Evolutionary conservation across 2,329 filamentous ascomycete species (phyloP).

Genomic region (Metarhizium sp.): DNA sequence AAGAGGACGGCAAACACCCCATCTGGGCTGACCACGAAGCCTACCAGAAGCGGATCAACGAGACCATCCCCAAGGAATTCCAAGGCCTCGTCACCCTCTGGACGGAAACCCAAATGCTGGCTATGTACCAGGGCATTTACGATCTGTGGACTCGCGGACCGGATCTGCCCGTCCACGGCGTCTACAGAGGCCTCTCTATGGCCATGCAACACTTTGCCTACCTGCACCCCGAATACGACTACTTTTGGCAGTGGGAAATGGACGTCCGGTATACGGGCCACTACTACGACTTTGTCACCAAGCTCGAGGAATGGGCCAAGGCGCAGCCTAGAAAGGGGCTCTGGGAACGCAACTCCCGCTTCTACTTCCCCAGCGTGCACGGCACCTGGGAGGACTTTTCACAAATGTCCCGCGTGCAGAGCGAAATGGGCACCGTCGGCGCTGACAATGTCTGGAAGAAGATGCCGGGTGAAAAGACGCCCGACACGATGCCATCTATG

Average conservation of each 20-base stretch:
- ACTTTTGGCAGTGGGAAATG: slow-evolving; percentile 95
- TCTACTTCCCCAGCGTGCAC: slow-evolving; percentile 69
- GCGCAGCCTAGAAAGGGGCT: slow-evolving; percentile 69
- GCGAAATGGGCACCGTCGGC: slow-evolving; percentile 56
- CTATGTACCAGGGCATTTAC: slow-evolving; percentile 80
- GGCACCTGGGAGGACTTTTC: slow-evolving; percentile 74
- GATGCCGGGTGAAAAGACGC: slow-evolving; percentile 30
- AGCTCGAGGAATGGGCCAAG: slow-evolving; percentile 59
- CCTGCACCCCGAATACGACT: slow-evolving; percentile 80
- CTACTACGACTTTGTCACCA: slow-evolving; percentile 66
- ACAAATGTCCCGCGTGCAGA: slow-evolving; percentile 63
- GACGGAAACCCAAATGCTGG: slow-evolving; percentile 88
- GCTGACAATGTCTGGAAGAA: slow-evolving; percentile 59
- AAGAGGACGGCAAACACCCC: slow-evolving; percentile 61
- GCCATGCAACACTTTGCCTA: slow-evolving; percentile 90
- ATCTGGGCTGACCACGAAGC: slow-evolving; percentile 67
- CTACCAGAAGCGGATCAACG: slow-evolving; percentile 58
- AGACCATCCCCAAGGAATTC: slow-evolving; percentile 74
- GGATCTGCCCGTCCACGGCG: slow-evolving; percentile 74
- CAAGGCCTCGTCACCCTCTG: slow-evolving; percentile 81
- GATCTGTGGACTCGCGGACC: slow-evolving; percentile 60
- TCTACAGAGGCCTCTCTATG: slow-evolving; percentile 90
- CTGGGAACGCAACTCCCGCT: slow-evolving; percentile 72
- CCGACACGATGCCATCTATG: slow-evolving; percentile 24
- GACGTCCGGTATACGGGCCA: slow-evolving; percentile 85